Evolutionary conservation across 2,329 filamentous ascomycete species (phyloP).

Genomic region (Venturia pyrina): DNA sequence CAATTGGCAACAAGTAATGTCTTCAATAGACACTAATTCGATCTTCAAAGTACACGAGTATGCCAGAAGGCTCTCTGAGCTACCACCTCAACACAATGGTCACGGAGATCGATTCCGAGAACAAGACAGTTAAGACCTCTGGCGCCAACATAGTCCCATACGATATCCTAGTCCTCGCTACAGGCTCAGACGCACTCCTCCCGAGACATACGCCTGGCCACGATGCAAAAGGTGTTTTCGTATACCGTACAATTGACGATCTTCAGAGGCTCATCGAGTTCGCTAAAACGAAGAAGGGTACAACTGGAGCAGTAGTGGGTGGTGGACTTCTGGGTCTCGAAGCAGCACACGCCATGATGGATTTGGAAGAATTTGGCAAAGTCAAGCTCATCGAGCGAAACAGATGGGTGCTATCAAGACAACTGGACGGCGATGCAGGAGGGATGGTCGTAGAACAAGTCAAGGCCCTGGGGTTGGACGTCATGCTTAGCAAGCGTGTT

Average conservation of each 20-base stretch:
- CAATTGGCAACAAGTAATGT: constrained; percentile 1
- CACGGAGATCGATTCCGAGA: constrained; percentile 51
- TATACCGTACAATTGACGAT: constrained; percentile 80
- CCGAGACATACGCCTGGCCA: constrained; percentile 63
- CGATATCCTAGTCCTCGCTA: constrained; percentile 74
- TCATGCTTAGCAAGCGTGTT: constrained; percentile 68
- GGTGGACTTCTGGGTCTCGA: constrained; percentile 79
- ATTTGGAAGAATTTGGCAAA: constrained; percentile 61
- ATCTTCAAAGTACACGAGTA: constrained; percentile 50
- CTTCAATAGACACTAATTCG: not conserved
- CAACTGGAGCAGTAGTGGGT: constrained; percentile 67
- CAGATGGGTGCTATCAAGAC: constrained; percentile 70
- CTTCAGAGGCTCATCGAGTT: constrained; percentile 67
- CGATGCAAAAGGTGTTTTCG: constrained; percentile 75
- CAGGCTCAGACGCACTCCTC: constrained; percentile 74
- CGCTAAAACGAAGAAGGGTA: constrained; percentile 54
- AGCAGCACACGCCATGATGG: constrained; percentile 86
- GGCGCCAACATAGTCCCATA: constrained; percentile 62
- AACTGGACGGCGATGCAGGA: constrained; percentile 74
- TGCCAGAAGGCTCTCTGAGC: constrained; percentile 57
- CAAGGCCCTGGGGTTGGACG: constrained; percentile 64
- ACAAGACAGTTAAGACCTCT: constrained; percentile 60
- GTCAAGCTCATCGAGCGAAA: constrained; percentile 77
- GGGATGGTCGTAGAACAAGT: constrained; percentile 76
- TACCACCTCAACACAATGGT: constrained; percentile 69